Evolutionary conservation across 2,329 filamentous ascomycete species (phyloP), one percentile per base, ranked within the genome.

Genomic region (Hymenoscyphus scutula): DNA sequence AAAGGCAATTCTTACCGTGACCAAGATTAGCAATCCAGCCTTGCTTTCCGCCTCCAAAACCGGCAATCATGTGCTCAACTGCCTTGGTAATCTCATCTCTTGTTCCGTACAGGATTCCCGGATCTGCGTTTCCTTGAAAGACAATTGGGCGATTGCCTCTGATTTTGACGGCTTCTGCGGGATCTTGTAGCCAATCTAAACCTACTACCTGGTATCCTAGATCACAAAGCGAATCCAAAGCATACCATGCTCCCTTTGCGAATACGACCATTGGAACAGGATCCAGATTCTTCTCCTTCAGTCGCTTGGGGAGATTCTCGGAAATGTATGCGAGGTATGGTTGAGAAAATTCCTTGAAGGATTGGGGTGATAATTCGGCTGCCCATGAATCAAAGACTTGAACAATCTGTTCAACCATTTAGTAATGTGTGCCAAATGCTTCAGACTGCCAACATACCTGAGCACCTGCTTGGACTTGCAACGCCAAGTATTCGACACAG

Each of bases 341-440:
- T 68, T 95, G 84, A 1, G 91, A 89, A 76, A 98, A 96, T 61
- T 88, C 81, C 73, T 88, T 88, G 80, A 97, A 99, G 0, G 90
- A 86, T 6, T 85, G 78, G 1, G 95, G 94, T 8, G 90, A 92
- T 54, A 99, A 82, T 78, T 99, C 95, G 51, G 92, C 93, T 1
- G 95, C 95, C 94, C 95, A 99, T 0, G 94, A 98, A 75, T 99
- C 95, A 73, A 99, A 99, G 13, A 99, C 92, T 82, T 98, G 95
- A 30, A 98, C 82, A 74, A 97, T 85, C 87, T 91, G 64, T 54
- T 56, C 27, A 19, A 19, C n/a, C 6, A 19, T 54, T 51, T 61
- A 51, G 55, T 13, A 10, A 59, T 6, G 15, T 19, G 34, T 32
- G 56, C 30, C 7, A 51, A 53, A 58, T 5, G 13, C 15, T 1